A percentile compares a stretch with the other conserved stretches of the same genome.
These are phyloP conservation scores for Penicillium fimorum DNA, from an alignment of 495 filamentous ascomycete species.

Conservation along the genomic window DNA sequence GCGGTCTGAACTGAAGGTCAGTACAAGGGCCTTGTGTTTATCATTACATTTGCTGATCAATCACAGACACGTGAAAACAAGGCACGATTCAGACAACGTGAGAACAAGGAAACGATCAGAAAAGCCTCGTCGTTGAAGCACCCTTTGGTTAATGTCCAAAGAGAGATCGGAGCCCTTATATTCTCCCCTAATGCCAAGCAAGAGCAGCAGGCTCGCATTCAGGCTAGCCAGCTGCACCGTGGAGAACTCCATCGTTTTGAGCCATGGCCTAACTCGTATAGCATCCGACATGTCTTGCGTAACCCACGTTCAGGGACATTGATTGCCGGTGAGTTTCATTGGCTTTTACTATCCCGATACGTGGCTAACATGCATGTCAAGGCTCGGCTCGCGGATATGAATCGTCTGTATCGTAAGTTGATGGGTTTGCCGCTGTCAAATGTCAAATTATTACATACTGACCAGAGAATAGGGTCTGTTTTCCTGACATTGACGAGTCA, in stretches of 20 bases:
- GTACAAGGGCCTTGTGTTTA: not conserved
- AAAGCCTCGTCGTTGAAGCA: constrained; percentile 31
- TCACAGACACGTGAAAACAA: constrained; percentile 32
- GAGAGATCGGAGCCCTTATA: constrained; percentile 28
- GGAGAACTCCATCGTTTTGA: constrained; percentile 37
- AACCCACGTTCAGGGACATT: constrained; percentile 37
- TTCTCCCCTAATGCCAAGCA: constrained; percentile 19
- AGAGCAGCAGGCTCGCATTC: constrained; percentile 30
- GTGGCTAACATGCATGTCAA: constrained; percentile 14
- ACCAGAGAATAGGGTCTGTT: constrained; percentile 32
- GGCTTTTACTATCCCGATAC: not conserved
- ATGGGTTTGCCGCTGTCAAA: constrained; percentile 4
- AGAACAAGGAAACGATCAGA: constrained; percentile 35
- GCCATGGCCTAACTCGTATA: constrained; percentile 31
- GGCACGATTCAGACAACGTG: constrained; percentile 26
- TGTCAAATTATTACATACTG: constrained; percentile 3
- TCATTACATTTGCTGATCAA: constrained; percentile 8
- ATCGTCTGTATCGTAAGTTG: constrained; percentile 38
- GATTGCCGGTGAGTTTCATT: constrained; percentile 35
- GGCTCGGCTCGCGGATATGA: constrained; percentile 23
- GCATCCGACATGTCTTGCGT: constrained; percentile 37
- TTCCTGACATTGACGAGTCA: constrained; percentile 36
- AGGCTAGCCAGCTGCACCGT: constrained; percentile 35
- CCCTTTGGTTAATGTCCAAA: constrained; percentile 26
- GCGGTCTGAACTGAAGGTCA: constrained; percentile 38